phyloP scores from a whole-genome alignment of 306 rosid genomes.

The Citrullus amarus region DNA sequence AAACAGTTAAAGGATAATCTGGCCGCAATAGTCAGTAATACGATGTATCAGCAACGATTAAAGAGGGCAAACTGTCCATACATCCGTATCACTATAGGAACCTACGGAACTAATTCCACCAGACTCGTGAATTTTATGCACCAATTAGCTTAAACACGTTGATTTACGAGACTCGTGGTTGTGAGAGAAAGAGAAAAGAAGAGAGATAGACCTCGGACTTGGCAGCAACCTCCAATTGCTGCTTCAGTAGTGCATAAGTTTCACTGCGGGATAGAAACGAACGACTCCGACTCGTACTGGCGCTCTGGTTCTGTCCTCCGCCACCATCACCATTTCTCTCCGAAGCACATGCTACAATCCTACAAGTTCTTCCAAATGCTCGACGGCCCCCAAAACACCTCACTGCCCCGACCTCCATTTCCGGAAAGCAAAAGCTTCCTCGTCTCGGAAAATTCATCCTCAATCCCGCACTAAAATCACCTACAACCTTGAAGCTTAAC shows the following conservation, averaged over 20 bases:
- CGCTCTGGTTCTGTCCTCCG: constrained; percentile 25
- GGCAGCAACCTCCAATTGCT: constrained; percentile 81
- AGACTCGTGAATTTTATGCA: not conserved
- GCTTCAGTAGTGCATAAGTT: constrained; percentile 71
- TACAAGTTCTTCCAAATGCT: constrained; percentile 15
- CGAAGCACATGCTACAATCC: constrained; percentile 33
- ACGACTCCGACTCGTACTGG: constrained; percentile 19
- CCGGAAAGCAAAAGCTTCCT: constrained; percentile 14
- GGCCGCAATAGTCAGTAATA: not conserved
- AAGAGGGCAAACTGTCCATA: not conserved
- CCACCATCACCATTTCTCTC: constrained; percentile 28
- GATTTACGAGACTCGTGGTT: not conserved
- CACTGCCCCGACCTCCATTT: constrained; percentile 11
- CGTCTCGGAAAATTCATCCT: constrained; percentile 16
- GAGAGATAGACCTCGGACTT: constrained; percentile 58
- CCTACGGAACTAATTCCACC: not conserved
- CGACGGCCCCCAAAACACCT: constrained; percentile 9
- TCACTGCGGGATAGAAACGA: constrained; percentile 64
- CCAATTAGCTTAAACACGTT: not conserved
- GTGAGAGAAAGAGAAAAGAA: not conserved
- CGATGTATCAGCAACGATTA: not conserved
- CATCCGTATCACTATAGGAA: not conserved
- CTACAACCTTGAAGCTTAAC: constrained; percentile 28
- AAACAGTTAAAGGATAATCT: not conserved
- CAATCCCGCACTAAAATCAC: constrained; percentile 24